Evolutionary conservation across 495 filamentous ascomycete species (phyloP).

Genomic region (Annulohypoxylon maeteangense): DNA sequence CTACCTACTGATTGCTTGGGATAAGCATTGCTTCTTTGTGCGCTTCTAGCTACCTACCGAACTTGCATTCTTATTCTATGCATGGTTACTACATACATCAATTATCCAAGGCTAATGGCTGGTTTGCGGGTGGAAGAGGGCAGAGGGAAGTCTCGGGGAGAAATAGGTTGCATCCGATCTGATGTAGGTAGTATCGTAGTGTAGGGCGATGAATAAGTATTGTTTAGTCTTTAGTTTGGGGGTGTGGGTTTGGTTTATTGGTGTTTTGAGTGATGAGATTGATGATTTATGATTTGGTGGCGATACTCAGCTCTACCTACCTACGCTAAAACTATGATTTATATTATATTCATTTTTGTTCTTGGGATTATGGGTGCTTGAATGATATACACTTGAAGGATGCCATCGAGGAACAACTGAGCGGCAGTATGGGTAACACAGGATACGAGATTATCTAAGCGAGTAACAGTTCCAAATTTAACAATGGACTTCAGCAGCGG

Average conservation of each 20-base stretch:
- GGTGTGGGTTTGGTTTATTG: background rate
- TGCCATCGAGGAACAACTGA: background rate
- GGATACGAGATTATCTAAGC: background rate
- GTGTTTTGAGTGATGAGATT: background rate
- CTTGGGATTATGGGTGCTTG: background rate
- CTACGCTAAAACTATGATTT: background rate
- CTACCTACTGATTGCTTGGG: background rate
- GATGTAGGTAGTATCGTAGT: background rate
- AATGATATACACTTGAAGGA: background rate
- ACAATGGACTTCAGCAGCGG: no score
- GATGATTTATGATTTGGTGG: background rate
- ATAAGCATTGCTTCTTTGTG: background rate
- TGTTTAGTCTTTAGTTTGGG: background rate
- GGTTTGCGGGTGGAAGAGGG: background rate
- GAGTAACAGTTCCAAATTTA: background rate
- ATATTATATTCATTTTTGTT: no score
- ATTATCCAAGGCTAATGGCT: background rate
- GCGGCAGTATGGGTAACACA: background rate
- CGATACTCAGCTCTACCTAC: background rate
- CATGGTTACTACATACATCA: background rate
- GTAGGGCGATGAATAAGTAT: conserved; percentile 9
- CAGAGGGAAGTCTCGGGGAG: background rate
- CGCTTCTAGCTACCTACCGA: background rate
- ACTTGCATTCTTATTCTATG: background rate
- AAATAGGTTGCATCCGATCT: background rate